Conservation (phyloP, 2,329 filamentous ascomycete genomes). For the Cucurbitaria berberidis region DNA sequence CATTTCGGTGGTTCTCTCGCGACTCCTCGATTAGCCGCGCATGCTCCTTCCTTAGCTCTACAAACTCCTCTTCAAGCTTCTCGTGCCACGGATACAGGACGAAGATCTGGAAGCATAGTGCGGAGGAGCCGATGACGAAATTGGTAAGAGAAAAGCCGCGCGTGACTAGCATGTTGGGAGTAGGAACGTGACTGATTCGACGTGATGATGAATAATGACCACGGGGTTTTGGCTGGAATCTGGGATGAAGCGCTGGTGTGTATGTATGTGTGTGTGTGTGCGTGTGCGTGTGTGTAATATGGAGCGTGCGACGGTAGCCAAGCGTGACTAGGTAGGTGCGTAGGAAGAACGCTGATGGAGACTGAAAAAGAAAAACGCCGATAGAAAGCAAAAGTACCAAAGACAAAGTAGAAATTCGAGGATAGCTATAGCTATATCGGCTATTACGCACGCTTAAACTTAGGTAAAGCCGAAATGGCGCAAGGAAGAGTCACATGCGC, state of each 20-base stretch:
- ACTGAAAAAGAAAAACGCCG: too few relatives aligned
- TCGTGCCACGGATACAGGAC: constrained; percentile 76
- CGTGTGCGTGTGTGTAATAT: too few relatives aligned
- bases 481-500: neutral
- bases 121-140: constrained; percentile 69
- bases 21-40: constrained; percentile 35
- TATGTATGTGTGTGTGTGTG: too few relatives aligned
- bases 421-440: too few relatives aligned
- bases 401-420: neutral
- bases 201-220: neutral
- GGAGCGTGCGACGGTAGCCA: too few relatives aligned
- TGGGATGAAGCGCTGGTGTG: neutral
- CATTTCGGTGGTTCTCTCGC: constrained; percentile 22
- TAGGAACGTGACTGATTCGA: neutral
- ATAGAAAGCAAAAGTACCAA: too few relatives aligned
- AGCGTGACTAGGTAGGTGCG: too few relatives aligned
- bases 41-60: constrained; percentile 65
- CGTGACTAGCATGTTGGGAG: constrained; percentile 52
- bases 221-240: neutral
- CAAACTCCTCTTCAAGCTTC: constrained; percentile 67
- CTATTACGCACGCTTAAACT: too few relatives aligned
- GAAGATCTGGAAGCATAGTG: constrained; percentile 70
- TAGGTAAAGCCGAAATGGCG: too few relatives aligned
- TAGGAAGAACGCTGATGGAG: too few relatives aligned
- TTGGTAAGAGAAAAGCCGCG: constrained; percentile 66